Evolutionary conservation across 2,329 filamentous ascomycete genomes (phyloP), one percentile per base, ranked within the genome.

Genomic region (Ustilaginoidea virens): DNA sequence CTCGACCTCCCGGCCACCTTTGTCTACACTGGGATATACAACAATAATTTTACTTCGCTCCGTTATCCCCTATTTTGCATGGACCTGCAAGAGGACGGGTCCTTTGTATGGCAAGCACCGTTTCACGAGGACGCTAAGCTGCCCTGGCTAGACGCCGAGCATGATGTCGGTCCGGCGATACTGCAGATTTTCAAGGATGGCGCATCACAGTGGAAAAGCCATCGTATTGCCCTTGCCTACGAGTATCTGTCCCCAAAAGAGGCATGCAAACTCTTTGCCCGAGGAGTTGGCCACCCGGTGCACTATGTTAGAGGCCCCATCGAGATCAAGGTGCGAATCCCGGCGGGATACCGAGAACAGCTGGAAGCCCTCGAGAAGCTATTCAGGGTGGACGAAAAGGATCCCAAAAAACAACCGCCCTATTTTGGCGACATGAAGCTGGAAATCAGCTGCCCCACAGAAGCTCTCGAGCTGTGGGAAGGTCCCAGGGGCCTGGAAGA

Each of bases 31-130:
- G 90, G 87, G 34, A 94, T 94, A 44, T 98, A 96, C 63, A 93
- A 96, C 64, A 96, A 96, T 57, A 96, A 98, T 52, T 98, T 96
- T 56, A 96, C 87, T 17, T 90, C 81, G 26, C 65, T 94, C 18
- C 74, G 74, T 2, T 96, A 93, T 47, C 90, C 90, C 1, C 66
- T 96, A 4, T 96, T 96, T 59, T 90, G 86, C 56, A 92, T 94
- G 80, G 83, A 92, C 38, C 60, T 92, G 26, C 75, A 83, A 52
- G 53, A 63, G 2, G 83, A 94, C 43, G 85, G 82, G 12, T 85
- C 80, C 30, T 94, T 94, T 49, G 61, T 77, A 33, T 96, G 90
- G 90, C 75, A 83, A 47, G 87, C 87, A 2, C 90, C 90, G 0
- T 96, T 96, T 52, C 81, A 93, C 43, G 80, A 83, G 2, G 71